Percentiles rank a stretch among this genome's conserved stretches.
phyloP scores from a whole-genome alignment of 2,329 filamentous ascomycete genomes.

The Fusarium cicatricum region DNA sequence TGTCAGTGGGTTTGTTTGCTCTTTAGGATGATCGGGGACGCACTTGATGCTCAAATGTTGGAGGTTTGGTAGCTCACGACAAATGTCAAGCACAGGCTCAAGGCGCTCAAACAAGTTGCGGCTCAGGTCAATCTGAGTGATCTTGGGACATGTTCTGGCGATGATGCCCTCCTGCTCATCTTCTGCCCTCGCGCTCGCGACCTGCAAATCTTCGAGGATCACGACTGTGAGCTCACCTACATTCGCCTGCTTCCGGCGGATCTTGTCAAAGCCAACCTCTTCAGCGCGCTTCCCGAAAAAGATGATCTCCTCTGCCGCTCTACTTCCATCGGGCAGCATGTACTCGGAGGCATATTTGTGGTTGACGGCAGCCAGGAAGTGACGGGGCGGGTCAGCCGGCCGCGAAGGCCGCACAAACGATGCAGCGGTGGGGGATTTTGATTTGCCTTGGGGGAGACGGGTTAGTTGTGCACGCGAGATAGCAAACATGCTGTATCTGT shows the following conservation, averaged over 20 bases:
- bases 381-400: constrained; percentile 70
- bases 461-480: not conserved
- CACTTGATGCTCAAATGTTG: constrained; percentile 76
- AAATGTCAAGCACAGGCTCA: constrained; percentile 74
- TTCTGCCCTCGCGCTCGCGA: constrained; percentile 54
- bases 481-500: not conserved
- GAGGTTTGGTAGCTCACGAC: constrained; percentile 71
- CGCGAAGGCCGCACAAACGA: constrained; percentile 88
- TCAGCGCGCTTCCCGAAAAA: constrained; percentile 86
- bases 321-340: constrained; percentile 48
- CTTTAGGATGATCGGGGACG: constrained; percentile 40
- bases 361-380: constrained; percentile 81
- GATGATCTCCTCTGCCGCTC: constrained; percentile 59
- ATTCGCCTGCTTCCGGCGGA: constrained; percentile 79
- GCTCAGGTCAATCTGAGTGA: constrained; percentile 84
- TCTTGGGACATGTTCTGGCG: constrained; percentile 65
- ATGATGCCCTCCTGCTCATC: constrained; percentile 50
- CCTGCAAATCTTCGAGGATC: constrained; percentile 78
- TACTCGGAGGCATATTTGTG: constrained; percentile 81
- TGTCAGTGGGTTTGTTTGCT: constrained; percentile 25
- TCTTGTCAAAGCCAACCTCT: constrained; percentile 95
- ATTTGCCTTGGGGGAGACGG: constrained; percentile 57
- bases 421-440: constrained; percentile 72
- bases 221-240: constrained; percentile 81
- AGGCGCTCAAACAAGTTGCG: constrained; percentile 80